Conservation (phyloP, 73 alveolate species). For the Tetrahymena borealis region DNA sequence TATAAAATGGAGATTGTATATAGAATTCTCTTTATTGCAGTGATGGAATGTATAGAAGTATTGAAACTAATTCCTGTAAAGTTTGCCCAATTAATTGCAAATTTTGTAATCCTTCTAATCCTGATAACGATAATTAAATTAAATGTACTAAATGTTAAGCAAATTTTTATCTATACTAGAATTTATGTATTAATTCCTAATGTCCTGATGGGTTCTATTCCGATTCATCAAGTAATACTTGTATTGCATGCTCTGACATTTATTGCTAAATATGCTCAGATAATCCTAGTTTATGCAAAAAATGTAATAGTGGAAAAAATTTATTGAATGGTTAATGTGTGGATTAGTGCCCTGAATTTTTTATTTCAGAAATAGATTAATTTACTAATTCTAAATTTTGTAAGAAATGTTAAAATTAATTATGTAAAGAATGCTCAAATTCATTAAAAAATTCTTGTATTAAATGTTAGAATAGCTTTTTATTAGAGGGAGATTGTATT, state of each 20-base stretch:
- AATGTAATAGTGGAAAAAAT: not conserved
- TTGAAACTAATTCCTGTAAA: no score
- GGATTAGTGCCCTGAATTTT: not conserved
- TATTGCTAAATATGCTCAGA: not conserved
- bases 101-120: no score
- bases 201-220: not conserved
- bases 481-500: no score
- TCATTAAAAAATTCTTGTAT: no score
- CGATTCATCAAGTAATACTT: not conserved
- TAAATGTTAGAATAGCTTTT: no score
- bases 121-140: no score
- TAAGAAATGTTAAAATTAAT: not conserved
- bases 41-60: no score
- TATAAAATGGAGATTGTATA: no score
- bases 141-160: not conserved
- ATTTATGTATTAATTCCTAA: not conserved
- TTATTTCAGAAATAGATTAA: no score
- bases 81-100: no score
- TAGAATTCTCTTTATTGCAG: no score
- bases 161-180: not conserved
- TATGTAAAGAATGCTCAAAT: not conserved
- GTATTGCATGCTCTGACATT: not conserved
- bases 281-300: not conserved
- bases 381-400: no score
- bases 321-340: not conserved